Conservation (phyloP, 805 yeast species). For the Kuraishia borneana region DNA sequence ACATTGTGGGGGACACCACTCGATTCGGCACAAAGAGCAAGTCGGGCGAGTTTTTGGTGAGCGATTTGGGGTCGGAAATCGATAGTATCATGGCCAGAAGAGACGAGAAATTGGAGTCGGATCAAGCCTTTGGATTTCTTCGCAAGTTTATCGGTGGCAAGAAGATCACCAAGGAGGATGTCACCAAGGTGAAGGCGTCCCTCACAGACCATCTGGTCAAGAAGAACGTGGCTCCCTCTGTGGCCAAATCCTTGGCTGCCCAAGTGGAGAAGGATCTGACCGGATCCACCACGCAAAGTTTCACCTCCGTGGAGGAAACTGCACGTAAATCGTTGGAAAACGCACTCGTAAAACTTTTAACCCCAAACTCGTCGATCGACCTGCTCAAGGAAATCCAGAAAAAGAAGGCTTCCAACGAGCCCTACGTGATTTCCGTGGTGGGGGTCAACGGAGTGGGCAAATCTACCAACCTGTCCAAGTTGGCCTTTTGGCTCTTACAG, state of each 20-base stretch:
- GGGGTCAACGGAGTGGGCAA: conserved; percentile 99
- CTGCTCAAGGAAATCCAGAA: conserved; percentile 69
- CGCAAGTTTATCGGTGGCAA: conserved; percentile 59
- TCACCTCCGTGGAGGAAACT: conserved; percentile 66
- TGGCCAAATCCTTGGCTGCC: conserved; percentile 60
- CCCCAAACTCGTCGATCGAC: conserved; percentile 88
- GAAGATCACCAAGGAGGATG: conserved; percentile 49
- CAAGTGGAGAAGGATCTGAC: conserved; percentile 59
- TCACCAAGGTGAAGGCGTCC: conserved; percentile 51
- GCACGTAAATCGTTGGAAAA: conserved; percentile 55
- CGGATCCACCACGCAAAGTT: conserved; percentile 61
- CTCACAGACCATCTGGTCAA: conserved; percentile 69
- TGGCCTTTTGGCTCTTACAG: conserved; percentile 92
- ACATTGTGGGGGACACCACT: conserved; percentile 25
- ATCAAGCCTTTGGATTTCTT: conserved; percentile 45
- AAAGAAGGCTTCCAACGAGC: conserved; percentile 30
- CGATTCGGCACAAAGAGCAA: conserved; percentile 29
- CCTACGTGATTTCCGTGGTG: conserved; percentile 93
- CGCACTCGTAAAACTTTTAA: conserved; percentile 61
- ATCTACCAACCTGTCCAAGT: conserved; percentile 86
- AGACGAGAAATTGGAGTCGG: conserved; percentile 2
- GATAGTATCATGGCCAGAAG: conserved; percentile 22
- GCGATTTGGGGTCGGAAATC: conserved; percentile 47
- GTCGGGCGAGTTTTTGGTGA: conserved; percentile 54
- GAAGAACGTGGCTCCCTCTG: conserved; percentile 87